phyloP scores from a whole-genome alignment of 768 basidiomycete species.

The Xerocomellus intermedius region DNA sequence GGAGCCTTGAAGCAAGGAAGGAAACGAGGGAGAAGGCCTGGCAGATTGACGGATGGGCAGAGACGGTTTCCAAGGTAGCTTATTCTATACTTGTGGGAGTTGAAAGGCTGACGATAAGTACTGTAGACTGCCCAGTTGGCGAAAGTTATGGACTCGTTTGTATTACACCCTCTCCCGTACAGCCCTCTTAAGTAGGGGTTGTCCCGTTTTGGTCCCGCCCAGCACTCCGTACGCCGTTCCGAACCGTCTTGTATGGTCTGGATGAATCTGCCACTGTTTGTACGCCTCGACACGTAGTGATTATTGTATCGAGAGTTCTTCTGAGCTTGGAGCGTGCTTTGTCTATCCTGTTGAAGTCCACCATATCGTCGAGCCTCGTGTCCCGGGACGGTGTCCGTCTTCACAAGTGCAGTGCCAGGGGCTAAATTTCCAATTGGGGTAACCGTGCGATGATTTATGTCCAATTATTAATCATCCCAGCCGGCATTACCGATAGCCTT shows the following conservation, averaged over 20 bases:
- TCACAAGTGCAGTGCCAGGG: neutral
- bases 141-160: conserved; percentile 81
- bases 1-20: conserved; percentile 77
- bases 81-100: conserved; percentile 14
- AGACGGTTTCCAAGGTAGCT: conserved; percentile 83
- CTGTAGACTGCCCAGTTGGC: conserved; percentile 85
- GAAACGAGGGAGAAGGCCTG: conserved; percentile 87
- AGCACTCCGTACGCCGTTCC: neutral
- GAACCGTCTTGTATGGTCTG: neutral
- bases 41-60: conserved; percentile 94
- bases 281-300: neutral
- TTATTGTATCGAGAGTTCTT: neutral
- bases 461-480: conserved; percentile 8
- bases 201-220: neutral
- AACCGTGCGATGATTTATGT: conserved; percentile 20
- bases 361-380: no score
- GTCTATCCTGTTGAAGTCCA: neutral
- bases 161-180: conserved; percentile 76
- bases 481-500: neutral
- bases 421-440: conserved; percentile 7
- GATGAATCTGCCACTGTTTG: neutral
- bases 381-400: no score
- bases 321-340: neutral
- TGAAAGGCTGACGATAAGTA: neutral
- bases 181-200: conserved; percentile 73